Conservation (phyloP, 306 rosid genomes). For the Medicago arabica region DNA sequence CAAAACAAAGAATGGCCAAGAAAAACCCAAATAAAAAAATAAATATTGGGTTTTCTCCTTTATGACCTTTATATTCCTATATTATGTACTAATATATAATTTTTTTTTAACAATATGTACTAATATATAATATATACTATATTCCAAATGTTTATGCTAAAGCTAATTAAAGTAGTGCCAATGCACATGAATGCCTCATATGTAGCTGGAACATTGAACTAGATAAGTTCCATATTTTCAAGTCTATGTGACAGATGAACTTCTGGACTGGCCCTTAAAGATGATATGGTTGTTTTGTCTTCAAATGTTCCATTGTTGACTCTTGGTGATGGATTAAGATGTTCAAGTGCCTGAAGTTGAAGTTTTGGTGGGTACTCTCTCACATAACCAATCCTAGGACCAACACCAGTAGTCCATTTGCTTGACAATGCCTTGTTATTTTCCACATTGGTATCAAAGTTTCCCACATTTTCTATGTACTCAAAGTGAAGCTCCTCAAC, state of each 20-base stretch:
- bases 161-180: no score
- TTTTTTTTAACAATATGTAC: no score
- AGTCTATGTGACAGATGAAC: constrained; percentile 63
- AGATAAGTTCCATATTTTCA: constrained; percentile 52
- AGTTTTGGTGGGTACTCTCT: constrained; percentile 62
- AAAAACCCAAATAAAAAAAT: constrained; percentile 25
- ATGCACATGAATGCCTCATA: neutral
- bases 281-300: constrained; percentile 59
- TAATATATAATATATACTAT: neutral
- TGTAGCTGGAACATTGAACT: neutral
- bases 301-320: constrained; percentile 31
- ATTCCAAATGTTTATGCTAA: neutral
- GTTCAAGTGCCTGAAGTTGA: constrained; percentile 74
- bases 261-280: constrained; percentile 71
- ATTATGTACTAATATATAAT: constrained; percentile 19
- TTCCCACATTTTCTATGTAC: constrained; percentile 29
- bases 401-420: constrained; percentile 76
- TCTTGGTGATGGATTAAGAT: constrained; percentile 61
- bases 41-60: constrained; percentile 37
- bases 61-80: constrained; percentile 36
- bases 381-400: constrained; percentile 68
- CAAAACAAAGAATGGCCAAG: constrained; percentile 29
- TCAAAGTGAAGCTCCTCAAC: neutral
- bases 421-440: constrained; percentile 41
- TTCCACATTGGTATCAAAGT: no score